Evolutionary conservation across 1,284 basidiomycete species (phyloP).

Genomic region (Ceratobasidium sp.): DNA sequence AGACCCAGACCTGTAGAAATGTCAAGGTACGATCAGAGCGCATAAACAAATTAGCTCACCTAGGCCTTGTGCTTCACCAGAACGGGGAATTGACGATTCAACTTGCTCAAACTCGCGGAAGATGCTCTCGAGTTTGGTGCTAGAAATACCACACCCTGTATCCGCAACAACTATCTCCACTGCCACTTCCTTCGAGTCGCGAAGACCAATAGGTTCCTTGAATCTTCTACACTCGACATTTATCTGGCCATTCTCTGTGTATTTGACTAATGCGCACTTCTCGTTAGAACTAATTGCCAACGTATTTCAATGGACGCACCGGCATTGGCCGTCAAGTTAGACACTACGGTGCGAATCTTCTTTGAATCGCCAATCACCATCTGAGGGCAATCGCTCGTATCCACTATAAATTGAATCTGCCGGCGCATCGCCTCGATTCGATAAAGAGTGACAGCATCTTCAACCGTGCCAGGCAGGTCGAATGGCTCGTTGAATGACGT

Average conservation of each 20-base stretch:
- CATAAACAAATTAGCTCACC: slow-evolving; percentile 52
- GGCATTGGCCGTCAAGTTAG: slow-evolving; percentile 85
- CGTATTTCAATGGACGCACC: slow-evolving; percentile 54
- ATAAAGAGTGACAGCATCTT: slow-evolving; percentile 70
- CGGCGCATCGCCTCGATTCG: slow-evolving; percentile 74
- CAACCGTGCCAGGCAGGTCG: slow-evolving; percentile 70
- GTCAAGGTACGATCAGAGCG: background rate
- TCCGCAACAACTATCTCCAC: slow-evolving; percentile 81
- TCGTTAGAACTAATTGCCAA: background rate
- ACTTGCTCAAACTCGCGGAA: slow-evolving; percentile 90
- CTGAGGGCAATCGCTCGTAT: slow-evolving; percentile 62
- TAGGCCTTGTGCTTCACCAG: slow-evolving; percentile 56
- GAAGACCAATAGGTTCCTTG: slow-evolving; percentile 61
- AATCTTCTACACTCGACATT: slow-evolving; percentile 67
- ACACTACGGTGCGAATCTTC: slow-evolving; percentile 82
- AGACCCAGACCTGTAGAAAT: slow-evolving; percentile 67
- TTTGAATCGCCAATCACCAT: slow-evolving; percentile 73
- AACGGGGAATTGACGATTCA: slow-evolving; percentile 59
- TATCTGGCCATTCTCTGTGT: slow-evolving; percentile 72
- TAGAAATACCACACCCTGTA: slow-evolving; percentile 79
- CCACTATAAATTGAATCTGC: slow-evolving; percentile 68
- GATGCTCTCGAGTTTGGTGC: slow-evolving; percentile 77
- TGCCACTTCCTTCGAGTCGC: slow-evolving; percentile 58
- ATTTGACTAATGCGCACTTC: slow-evolving; percentile 73
- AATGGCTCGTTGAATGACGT: slow-evolving; percentile 86